Evolutionary conservation across 768 basidiomycete genomes (phyloP), one percentile per base, ranked within the genome.

Genomic region (Stropharia rugosoannulata): DNA sequence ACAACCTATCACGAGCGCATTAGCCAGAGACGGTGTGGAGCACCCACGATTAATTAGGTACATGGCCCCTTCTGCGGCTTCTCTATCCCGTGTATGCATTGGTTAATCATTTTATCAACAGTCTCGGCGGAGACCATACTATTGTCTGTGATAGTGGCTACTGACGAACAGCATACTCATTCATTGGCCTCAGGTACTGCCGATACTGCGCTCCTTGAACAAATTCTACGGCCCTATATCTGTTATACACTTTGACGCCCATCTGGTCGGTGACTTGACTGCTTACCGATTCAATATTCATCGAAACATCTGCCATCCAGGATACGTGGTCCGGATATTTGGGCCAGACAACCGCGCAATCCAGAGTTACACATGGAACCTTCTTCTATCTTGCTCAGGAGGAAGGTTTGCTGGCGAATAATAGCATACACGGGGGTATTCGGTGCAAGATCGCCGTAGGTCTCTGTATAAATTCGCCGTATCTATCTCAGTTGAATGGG

Each of bases 401-500:
- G 62, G 90, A 93, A 66, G 89, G 89, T 1, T 76, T 93, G 39
- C 80, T 95, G 56, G 75, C 83, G 27, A 86, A 90, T 62, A 80
- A 81, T n/a, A 92, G 89, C 58, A 83, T 95, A 25, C 94, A 95
- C 66, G 94, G 87, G 8, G 93, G 94, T 4, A 88, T 95, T 58
- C 77, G 93, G 41, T 90, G 89, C 70, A 90, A 90, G 63, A 73
- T 95, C 42, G 69, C 46, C 36, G 71, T 71, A 57, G 41, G 74
- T 40, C 70, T 61, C 22, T 43, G 15, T 8, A 19, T 47, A 7
- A 68, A 29, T 46, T 75, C 71, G 75, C 22, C 64, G 43, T 12
- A 59, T 35, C 49, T 16, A 40, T 11, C 29, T 40, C 11, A 25
- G 7, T 35, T 29, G 8, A 49, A 12, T 16, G 36, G 47, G 13